Evolutionary conservation across 805 yeast genomes (phyloP), one percentile per base, ranked within the genome.

Genomic region (Starmerella kuoi): DNA sequence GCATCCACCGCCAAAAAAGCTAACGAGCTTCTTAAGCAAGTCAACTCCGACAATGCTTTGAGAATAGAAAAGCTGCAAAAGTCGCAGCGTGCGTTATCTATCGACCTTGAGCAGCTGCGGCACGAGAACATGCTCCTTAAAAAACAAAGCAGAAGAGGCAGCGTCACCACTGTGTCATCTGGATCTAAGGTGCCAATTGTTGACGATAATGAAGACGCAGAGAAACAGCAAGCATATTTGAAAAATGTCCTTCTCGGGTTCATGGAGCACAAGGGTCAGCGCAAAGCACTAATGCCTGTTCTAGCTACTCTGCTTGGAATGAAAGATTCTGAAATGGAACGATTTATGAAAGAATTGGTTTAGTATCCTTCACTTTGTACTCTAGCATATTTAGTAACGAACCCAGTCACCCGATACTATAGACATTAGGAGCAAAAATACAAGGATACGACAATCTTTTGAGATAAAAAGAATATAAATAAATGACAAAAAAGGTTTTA

Each of bases 211-310:
- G 40, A 41, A 25, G 39, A 27, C 21, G 23, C 45, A 20, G 57
- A 57, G 15, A 69, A 67, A 36, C 79, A 75, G 52, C 67, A 79
- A 18, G 83, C 93, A 11, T 88, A 88, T 57, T 69, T 86, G 39
- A 83, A 82, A 59, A 91, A 91, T 57, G 95, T 88, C 2, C 61
- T 88, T n/a, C 64, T 88, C 2, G 96, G 96, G 2, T 91, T 81
- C 58, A 61, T 91, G 41, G 95, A 87, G 55, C 95, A 83, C 57
- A 81, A 73, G 55, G 98, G 88, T n/a, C 96, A 87, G 61, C 69
- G 97, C 45, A 75, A 69, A 23, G 84, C 78, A 58, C 68, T 88
- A 33, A 64, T 91, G 25, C 96, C 97, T 0, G 97, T 91, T 5
- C 66, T 88, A 20, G 73, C 87, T 37, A 76, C 83, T 50, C 61